Conservation (phyloP, 331 rosid genomes). For the Stylosanthes scabra region DNA sequence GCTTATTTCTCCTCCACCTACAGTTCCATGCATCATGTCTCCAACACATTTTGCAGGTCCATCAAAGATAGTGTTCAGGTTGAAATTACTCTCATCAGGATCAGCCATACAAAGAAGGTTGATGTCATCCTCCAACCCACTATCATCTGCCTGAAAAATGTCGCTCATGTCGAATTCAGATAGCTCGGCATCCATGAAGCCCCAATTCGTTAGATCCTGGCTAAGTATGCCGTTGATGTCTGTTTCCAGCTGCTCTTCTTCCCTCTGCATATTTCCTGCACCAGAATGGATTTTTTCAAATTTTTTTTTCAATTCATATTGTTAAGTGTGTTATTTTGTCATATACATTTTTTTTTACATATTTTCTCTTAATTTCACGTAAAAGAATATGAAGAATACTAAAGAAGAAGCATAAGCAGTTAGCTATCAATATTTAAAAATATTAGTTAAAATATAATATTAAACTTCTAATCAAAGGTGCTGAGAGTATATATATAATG, state of each 20-base stretch:
- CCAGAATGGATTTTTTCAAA: too few relatives aligned
- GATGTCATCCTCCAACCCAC: conserved; percentile 69
- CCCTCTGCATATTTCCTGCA: conserved; percentile 26
- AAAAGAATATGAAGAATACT: too few relatives aligned
- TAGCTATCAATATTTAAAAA: too few relatives aligned
- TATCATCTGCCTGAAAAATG: conserved; percentile 48
- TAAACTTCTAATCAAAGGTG: too few relatives aligned
- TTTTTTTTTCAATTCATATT: too few relatives aligned
- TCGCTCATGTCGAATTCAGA: conserved; percentile 43
- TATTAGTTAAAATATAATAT: too few relatives aligned
- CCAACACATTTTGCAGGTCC: conserved; percentile 28
- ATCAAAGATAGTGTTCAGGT: conserved; percentile 46
- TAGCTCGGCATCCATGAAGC: conserved; percentile 58
- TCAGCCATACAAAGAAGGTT: conserved; percentile 42
- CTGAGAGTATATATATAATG: too few relatives aligned
- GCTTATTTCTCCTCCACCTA: conserved; percentile 35
- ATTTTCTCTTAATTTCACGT: too few relatives aligned
- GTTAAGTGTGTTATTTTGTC: too few relatives aligned
- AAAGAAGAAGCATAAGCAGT: too few relatives aligned
- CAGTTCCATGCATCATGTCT: background rate
- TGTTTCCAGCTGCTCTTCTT: conserved; percentile 39
- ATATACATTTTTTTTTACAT: too few relatives aligned
- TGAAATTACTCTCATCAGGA: conserved; percentile 37
- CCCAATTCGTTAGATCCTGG: conserved; percentile 53
- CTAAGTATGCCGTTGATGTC: conserved; percentile 46